Evolutionary conservation across 352 stramenopile species (phyloP).

Genomic region (Thalassiosira mediterranea): DNA sequence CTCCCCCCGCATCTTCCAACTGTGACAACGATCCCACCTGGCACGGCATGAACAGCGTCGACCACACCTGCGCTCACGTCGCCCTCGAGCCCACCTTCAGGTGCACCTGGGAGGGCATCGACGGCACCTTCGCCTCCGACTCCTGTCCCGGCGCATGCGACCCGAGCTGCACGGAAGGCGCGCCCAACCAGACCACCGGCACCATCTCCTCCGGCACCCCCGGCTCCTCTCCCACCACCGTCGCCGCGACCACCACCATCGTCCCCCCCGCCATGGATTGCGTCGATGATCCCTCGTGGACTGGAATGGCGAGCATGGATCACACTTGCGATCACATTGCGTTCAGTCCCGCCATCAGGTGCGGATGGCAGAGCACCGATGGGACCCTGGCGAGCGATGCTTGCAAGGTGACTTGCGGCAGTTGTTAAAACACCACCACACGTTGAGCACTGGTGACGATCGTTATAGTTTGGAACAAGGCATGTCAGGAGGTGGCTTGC

Average conservation of each 20-base stretch:
- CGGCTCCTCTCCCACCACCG: no score
- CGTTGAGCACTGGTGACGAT: no score
- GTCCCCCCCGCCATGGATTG: neutral
- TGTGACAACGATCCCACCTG: slow-evolving; percentile 19
- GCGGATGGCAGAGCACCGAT: neutral
- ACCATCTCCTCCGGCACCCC: no score
- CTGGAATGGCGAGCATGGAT: slow-evolving; percentile 15
- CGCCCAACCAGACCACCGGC: no score
- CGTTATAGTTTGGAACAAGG: no score
- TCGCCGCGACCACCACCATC: no score
- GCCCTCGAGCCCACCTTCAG: neutral
- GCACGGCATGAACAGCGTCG: slow-evolving; percentile 14
- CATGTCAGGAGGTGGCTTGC: no score
- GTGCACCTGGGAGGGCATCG: neutral
- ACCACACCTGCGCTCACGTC: slow-evolving; percentile 16
- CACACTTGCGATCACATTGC: slow-evolving; percentile 21
- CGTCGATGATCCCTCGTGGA: slow-evolving; percentile 11
- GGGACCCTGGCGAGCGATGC: neutral
- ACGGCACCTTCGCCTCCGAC: neutral
- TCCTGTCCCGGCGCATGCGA: neutral
- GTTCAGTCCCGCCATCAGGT: neutral
- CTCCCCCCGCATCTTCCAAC: no score
- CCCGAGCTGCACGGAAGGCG: neutral
- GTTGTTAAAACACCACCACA: no score
- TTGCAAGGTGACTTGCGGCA: neutral